Evolutionary conservation across 2,329 filamentous ascomycete species (phyloP), one percentile per base, ranked within the genome.

Genomic region (Penicillium sp.): DNA sequence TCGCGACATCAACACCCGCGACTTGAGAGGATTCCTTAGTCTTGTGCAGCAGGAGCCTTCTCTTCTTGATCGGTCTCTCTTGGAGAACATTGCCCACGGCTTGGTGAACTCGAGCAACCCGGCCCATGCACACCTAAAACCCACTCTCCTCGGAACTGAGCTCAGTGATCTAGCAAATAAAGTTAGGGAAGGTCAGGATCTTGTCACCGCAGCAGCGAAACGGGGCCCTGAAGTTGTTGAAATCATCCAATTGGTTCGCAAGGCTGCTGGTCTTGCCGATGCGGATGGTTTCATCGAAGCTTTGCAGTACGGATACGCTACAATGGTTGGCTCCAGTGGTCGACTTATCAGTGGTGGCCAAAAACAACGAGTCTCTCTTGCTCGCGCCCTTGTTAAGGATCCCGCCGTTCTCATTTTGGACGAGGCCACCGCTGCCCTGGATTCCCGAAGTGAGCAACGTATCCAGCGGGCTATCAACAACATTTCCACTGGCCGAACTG

Each of bases 321-420:
- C 91, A 0, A 56, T 83, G 0, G 79, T 95, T 0, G 91, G 91
- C 1, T 89, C 91, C 26, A 89, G 89, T 9, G 89, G 90, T 0
- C 81, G 86, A 16, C 74, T 80, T 0, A 74, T 96, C 0, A 91
- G 86, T 0, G 91, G 90, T 0, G 92, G 92, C 0, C 91, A 97
- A 69, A 83, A 86, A 0, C 92, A 96, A 69, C 81, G 91, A 1
- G 74, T 96, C 1, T 86, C 86, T 30, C 90, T 97, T 55, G 91
- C 91, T 0, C 79, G 91, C 1, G 90, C 91, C 0, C 77, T 96
- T 0, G 81, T 89, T 0, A 80, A 89, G 0, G 77, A 81, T 8
- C 91, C 91, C 0, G 78, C 80, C 26, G 77, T 96, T 3, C 74
- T 96, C 14, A 81, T 97, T 1, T 75, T 96, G 3, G 92, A 97